A percentile compares a stretch with the other conserved stretches of the same genome.
These are phyloP conservation scores for Pythium guiyangense DNA, from an alignment of 352 stramenopile genomes.

Conservation along the genomic window DNA sequence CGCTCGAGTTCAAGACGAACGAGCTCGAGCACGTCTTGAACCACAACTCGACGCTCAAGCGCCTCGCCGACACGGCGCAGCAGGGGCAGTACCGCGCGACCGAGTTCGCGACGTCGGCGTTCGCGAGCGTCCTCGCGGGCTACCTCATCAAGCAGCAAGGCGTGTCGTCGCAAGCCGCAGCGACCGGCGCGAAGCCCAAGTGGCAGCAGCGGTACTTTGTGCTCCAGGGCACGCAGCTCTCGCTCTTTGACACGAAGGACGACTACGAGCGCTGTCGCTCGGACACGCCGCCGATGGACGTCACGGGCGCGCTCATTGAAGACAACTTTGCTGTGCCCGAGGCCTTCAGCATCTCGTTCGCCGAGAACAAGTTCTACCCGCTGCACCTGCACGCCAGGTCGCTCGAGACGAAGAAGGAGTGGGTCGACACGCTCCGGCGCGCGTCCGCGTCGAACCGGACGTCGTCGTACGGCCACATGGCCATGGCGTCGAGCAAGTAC, in stretches of 20 bases:
- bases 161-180: conserved; percentile 11
- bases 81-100: conserved; percentile 81
- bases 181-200: conserved; percentile 37
- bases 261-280: conserved; percentile 80
- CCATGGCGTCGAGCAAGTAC: conserved; percentile 22
- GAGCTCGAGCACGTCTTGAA: conserved; percentile 85
- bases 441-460: conserved; percentile 25
- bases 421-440: conserved; percentile 69
- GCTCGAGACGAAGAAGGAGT: conserved; percentile 71
- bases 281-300: conserved; percentile 78
- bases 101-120: conserved; percentile 74
- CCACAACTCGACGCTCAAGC: conserved; percentile 86
- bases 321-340: conserved; percentile 75
- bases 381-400: conserved; percentile 83
- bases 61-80: conserved; percentile 78
- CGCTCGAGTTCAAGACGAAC: conserved; percentile 84
- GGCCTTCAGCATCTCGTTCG: conserved; percentile 78
- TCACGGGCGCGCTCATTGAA: conserved; percentile 69
- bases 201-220: conserved; percentile 89
- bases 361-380: conserved; percentile 76
- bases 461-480: conserved; percentile 12
- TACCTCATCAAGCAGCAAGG: conserved; percentile 84
- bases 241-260: conserved; percentile 84
- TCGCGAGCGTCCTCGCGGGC: conserved; percentile 63
- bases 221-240: conserved; percentile 68